Base-by-base conservation (phyloP, 306 rosid species). In the Begonia peltatifolia region DNA sequence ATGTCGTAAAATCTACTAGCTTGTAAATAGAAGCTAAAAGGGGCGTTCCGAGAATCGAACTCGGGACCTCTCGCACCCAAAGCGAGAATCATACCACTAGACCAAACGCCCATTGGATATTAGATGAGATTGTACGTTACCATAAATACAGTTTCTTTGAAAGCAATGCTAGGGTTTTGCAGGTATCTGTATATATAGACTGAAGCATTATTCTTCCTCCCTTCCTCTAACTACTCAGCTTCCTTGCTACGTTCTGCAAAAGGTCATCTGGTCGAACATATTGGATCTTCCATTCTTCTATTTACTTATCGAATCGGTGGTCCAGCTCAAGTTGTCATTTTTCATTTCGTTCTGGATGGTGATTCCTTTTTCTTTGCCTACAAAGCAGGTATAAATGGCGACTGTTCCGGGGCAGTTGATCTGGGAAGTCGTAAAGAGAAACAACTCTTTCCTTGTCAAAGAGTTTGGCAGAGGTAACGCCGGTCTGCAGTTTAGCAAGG, bases 391-490 rank as follows among this genome's bases (percentile, higher is more conserved):
- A 47, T 48, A 72, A 52, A 85, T 87, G 96, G 72, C 89, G 38
- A 68, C 79, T 4, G 81, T 87, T 43, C 82, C 96, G 14, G 96
- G 87, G 38, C 89, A 68, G 15, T 69, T 83, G 49, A 55, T 87
- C 22, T 87, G 94, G 94, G 90, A 83, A 83, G 76, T 87, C 50
- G 93, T 87, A 54, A 83, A 87, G 89, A 80, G 58, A 64, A 80
- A 83, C 78, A 87, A 71, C 71, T 87, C 70, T 0, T 87, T 80
- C 6, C 61, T 87, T 60, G 90, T 87, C 12, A 87, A 83, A 25
- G 74, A 87, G 71, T 87, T 87, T 9, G 94, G 96, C n/a, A 77
- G 74, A 8, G 84, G 89, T 55, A 79, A 79, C 43, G 83, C 78
- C 13, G 68, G 94, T 23, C 74, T 87, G 9, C 63, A 74, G 56